Evolutionary conservation across 495 filamentous ascomycete species (phyloP).

Genomic region (Cryomyces minteri): DNA sequence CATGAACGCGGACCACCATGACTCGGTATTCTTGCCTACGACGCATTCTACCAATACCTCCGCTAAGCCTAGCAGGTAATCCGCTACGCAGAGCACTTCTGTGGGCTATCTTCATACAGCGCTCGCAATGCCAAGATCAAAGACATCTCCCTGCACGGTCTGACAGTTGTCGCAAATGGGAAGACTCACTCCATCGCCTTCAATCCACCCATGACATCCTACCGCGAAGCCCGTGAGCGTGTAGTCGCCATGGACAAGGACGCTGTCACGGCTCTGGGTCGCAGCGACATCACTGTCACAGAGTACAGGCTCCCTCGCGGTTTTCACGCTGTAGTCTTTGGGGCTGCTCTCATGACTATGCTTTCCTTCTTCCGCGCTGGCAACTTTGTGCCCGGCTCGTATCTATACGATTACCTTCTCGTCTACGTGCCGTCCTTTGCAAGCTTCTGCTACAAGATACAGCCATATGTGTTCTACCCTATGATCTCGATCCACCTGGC

Average conservation of each 20-base stretch:
- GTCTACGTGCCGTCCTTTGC: conserved; percentile 28
- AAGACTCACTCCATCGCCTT: conserved; percentile 37
- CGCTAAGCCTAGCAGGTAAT: conserved; percentile 20
- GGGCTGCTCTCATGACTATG: conserved; percentile 25
- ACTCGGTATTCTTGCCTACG: conserved; percentile 23
- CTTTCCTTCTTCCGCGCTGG: conserved; percentile 24
- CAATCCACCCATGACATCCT: conserved; percentile 38
- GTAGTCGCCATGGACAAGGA: conserved; percentile 51
- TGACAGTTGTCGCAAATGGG: conserved; percentile 33
- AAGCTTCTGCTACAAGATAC: conserved; percentile 27
- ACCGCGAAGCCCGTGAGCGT: conserved; percentile 40
- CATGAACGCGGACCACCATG: conserved; percentile 63
- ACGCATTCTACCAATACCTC: background rate
- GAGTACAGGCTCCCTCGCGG: conserved; percentile 31
- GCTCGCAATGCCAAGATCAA: conserved; percentile 32
- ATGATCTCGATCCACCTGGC: conserved; percentile 33
- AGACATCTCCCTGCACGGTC: conserved; percentile 36
- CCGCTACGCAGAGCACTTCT: conserved; percentile 48
- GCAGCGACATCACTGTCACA: conserved; percentile 36
- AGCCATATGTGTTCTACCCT: conserved; percentile 20
- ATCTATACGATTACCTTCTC: conserved; percentile 31
- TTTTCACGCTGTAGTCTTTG: conserved; percentile 24
- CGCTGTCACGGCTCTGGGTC: conserved; percentile 30
- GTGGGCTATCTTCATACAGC: conserved; percentile 25
- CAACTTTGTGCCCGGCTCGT: conserved; percentile 37